phyloP scores from a whole-genome alignment of 805 yeast genomes.

The Zygosaccharomyces rouxii region DNA sequence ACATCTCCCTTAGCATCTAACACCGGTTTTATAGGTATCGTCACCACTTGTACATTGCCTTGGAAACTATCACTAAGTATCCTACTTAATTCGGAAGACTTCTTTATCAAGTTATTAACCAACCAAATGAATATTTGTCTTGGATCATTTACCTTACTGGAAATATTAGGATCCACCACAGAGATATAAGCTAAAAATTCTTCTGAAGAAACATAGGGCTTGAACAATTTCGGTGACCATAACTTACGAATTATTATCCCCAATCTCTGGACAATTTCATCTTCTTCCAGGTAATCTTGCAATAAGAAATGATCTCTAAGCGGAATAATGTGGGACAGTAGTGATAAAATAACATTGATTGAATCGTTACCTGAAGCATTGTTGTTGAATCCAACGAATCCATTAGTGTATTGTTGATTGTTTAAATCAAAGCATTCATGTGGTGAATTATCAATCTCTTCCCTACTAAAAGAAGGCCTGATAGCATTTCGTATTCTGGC shows the following conservation, averaged over 20 bases:
- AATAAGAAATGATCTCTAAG: constrained; percentile 47
- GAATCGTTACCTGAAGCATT: constrained; percentile 43
- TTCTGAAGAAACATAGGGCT: constrained; percentile 61
- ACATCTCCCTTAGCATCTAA: constrained; percentile 27
- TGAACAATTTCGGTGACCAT: constrained; percentile 61
- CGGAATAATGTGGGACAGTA: constrained; percentile 48
- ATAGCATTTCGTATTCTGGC: constrained; percentile 50
- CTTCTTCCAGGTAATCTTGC: constrained; percentile 13
- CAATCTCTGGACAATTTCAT: constrained; percentile 42
- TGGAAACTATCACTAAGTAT: constrained; percentile 41
- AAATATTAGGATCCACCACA: constrained; percentile 41
- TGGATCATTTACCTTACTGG: constrained; percentile 47
- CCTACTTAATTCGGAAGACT: constrained; percentile 27
- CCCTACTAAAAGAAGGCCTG: constrained; percentile 45
- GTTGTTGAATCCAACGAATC: constrained; percentile 63
- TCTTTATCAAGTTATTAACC: constrained; percentile 43
- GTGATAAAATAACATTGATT: constrained; percentile 53
- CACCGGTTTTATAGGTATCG: constrained; percentile 26
- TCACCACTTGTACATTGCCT: constrained; percentile 45
- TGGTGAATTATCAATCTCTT: constrained; percentile 36
- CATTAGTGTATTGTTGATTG: constrained; percentile 49
- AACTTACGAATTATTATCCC: constrained; percentile 49
- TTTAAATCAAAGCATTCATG: constrained; percentile 40
- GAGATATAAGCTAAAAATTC: constrained; percentile 53
- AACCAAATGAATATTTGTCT: constrained; percentile 57